phyloP scores from a whole-genome alignment of 2,329 filamentous ascomycete species.

The Cladosporium sp. region DNA sequence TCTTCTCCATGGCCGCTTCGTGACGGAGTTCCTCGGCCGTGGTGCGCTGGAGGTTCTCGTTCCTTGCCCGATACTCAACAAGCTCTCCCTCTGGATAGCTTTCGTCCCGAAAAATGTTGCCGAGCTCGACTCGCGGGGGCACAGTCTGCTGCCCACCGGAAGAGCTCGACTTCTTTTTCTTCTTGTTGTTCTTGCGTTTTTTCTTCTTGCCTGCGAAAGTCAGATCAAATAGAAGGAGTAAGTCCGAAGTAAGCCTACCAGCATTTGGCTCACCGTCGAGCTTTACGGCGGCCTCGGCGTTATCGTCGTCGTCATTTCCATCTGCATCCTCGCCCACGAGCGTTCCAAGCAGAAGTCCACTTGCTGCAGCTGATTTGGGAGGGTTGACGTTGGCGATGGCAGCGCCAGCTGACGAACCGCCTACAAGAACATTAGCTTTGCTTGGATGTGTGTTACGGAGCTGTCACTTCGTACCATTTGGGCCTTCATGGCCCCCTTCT shows the following conservation, averaged over 20 bases:
- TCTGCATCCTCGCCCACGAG: conserved; percentile 31
- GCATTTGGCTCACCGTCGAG: background rate
- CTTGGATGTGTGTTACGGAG: background rate
- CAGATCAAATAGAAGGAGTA: conserved; percentile 1
- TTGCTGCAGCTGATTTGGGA: conserved; percentile 32
- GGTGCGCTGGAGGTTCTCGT: conserved; percentile 74
- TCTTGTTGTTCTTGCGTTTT: conserved; percentile 35
- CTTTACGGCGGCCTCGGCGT: conserved; percentile 11
- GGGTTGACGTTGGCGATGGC: conserved; percentile 30
- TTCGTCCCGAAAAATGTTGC: conserved; percentile 68
- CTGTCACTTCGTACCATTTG: background rate
- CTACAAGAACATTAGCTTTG: conserved; percentile 18
- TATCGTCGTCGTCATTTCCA: conserved; percentile 23
- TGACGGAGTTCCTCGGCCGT: conserved; percentile 82
- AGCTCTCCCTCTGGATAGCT: conserved; percentile 75
- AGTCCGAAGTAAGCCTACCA: background rate
- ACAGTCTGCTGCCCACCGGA: conserved; percentile 71
- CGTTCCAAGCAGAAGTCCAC: conserved; percentile 30
- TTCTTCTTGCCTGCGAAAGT: conserved; percentile 17
- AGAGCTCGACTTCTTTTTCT: conserved; percentile 74
- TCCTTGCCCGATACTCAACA: conserved; percentile 59
- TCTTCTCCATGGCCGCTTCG: conserved; percentile 58
- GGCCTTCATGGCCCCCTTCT: conserved; percentile 66
- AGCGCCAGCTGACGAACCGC: conserved; percentile 25
- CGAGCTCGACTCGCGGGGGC: conserved; percentile 69